Percentiles rank a stretch among this genome's conserved stretches.
phyloP scores from a whole-genome alignment of 2,329 filamentous ascomycete species.

The Metarhizium robertsii region DNA sequence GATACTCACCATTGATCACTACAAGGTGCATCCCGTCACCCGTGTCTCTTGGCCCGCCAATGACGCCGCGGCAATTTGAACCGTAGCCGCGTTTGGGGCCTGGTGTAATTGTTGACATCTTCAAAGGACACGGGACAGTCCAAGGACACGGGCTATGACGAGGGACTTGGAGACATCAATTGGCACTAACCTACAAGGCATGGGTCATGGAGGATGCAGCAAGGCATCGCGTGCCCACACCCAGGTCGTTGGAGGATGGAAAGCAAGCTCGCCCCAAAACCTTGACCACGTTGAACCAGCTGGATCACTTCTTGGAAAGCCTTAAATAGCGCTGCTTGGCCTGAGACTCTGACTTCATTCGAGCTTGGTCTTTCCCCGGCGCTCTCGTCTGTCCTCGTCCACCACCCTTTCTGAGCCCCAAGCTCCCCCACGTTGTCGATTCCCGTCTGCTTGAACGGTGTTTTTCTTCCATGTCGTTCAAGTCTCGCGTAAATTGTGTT shows the following conservation, averaged over 20 bases:
- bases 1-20: too few species aligned
- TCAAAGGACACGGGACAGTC: too few species aligned
- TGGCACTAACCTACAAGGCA: too few species aligned
- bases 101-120: too few species aligned
- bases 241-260: too few species aligned
- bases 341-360: not conserved
- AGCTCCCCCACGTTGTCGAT: not conserved
- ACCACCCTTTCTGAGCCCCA: too few species aligned
- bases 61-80: not conserved
- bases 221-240: not conserved
- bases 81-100: not conserved
- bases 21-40: too few species aligned
- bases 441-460: not conserved
- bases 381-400: too few species aligned
- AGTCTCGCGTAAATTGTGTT: too few species aligned
- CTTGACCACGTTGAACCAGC: not conserved
- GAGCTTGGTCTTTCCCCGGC: not conserved
- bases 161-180: too few species aligned
- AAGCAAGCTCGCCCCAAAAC: too few species aligned
- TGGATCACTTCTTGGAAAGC: not conserved
- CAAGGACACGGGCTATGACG: too few species aligned
- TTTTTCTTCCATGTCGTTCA: not conserved
- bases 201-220: not conserved
- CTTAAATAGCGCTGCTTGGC: not conserved
- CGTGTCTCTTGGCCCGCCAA: not conserved